phyloP scores from a whole-genome alignment of 768 basidiomycete genomes.

The Calocera viscosa region DNA sequence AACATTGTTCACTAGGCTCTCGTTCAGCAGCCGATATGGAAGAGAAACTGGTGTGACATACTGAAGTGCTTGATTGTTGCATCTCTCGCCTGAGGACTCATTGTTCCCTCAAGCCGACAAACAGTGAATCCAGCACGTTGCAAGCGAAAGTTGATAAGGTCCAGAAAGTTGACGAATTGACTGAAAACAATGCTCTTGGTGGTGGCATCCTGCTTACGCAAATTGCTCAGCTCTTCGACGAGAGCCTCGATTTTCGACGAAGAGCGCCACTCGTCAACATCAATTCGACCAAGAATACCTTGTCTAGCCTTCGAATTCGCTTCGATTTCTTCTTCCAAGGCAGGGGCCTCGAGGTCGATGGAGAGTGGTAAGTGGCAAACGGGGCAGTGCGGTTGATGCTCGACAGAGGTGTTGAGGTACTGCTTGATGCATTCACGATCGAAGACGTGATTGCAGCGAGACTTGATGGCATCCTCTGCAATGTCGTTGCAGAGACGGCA shows the following conservation, averaged over 20 bases:
- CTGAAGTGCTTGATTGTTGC: constrained; percentile 92
- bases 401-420: constrained; percentile 66
- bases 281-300: constrained; percentile 83
- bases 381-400: constrained; percentile 78
- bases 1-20: constrained; percentile 66
- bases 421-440: constrained; percentile 93
- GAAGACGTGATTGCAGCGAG: constrained; percentile 87
- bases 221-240: constrained; percentile 80
- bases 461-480: constrained; percentile 92
- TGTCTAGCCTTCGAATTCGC: constrained; percentile 44
- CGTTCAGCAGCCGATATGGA: constrained; percentile 13
- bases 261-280: constrained; percentile 82
- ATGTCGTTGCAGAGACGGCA: constrained; percentile 95
- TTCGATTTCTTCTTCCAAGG: constrained; percentile 67
- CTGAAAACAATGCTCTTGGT: constrained; percentile 96
- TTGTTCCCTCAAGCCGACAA: constrained; percentile 88
- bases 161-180: constrained; percentile 87
- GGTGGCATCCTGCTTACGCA: constrained; percentile 71
- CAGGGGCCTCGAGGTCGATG: constrained; percentile 90
- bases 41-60: constrained; percentile 29
- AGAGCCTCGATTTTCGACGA: constrained; percentile 97
- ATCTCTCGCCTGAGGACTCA: constrained; percentile 92
- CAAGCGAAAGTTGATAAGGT: constrained; percentile 83
- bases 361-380: constrained; percentile 86
- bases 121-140: constrained; percentile 87